Evolutionary conservation across 371 early-diverging fungal genomes (phyloP), one percentile per base, ranked within the genome.

Genomic region (Lichtheimia hyalospora): DNA sequence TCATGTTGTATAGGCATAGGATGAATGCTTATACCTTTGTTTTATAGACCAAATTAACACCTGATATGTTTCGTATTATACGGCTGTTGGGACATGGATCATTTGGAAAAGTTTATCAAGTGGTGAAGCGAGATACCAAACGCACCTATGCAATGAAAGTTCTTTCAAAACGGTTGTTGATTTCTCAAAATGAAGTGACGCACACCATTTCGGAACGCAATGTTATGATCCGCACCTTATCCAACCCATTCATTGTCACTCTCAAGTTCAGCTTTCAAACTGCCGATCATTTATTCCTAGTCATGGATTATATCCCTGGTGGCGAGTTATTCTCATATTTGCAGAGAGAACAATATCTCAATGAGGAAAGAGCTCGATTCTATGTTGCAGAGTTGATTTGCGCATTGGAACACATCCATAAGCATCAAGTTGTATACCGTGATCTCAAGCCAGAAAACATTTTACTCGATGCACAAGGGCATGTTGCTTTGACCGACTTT

Each of bases 131-230:
- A 50, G 89, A 91, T 62, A 88, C 88, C 3, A 84, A 79, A 40
- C 74, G 88, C 28, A 84, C 91, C 20, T 90, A 92, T 54, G 95
- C 95, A 4, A 89, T 96, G 85, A 96, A 96, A 66, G 85, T 92
- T 5, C 73, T 92, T 53, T 87, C 81, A 49, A 92, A 96, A 66
- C 79, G 83, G 43, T 83, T 84, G 48, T 81, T 94, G 68, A 79
- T 91, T 23, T 87, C 86, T 53, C 79, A 80, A 28, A 83, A 89
- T 49, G 92, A 92, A 62, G 77, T 90, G 46, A 80, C 77, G 20
- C 92, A 91, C 63, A 84, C 93, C 13, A 77, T 92, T 0, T 77
- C 89, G 5, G 95, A 96, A 74, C 87, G 94, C 46, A 91, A 90
- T 64, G 86, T 94, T 14, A 76, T 96, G 62, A 87, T 89, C 8